phyloP scores from a whole-genome alignment of 1,139 yeast genomes.

The Geotrichum restrictum region DNA sequence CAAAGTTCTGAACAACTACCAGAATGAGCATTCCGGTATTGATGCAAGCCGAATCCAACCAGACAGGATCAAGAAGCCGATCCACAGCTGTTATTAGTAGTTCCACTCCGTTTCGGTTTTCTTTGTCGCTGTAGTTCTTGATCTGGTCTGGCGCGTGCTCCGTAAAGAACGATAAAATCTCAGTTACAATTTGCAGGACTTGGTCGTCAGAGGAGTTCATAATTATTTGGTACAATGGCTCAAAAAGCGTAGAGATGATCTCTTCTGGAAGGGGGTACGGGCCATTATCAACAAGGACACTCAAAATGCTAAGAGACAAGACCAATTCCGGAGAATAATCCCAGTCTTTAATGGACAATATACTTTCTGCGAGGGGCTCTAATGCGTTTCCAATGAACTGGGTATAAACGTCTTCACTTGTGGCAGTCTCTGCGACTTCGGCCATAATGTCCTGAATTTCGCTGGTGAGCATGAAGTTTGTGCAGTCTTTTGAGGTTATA shows the following conservation, averaged over 20 bases:
- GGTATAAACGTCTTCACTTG: constrained; percentile 41
- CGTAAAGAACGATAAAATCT: constrained; percentile 61
- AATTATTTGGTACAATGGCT: constrained; percentile 51
- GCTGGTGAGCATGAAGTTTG: constrained; percentile 60
- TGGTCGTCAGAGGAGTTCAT: constrained; percentile 64
- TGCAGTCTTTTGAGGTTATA: constrained; percentile 67
- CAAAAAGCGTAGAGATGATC: constrained; percentile 50
- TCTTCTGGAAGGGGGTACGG: constrained; percentile 47
- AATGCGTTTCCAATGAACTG: constrained; percentile 50
- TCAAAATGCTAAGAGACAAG: constrained; percentile 64
- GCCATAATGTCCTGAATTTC: constrained; percentile 62
- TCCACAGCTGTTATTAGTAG: constrained; percentile 31
- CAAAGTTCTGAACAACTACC: constrained; percentile 58
- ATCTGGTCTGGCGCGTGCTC: constrained; percentile 49
- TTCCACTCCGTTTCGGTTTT: constrained; percentile 50
- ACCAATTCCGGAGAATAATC: constrained; percentile 50
- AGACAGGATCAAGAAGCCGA: constrained; percentile 58
- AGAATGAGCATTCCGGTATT: constrained; percentile 45
- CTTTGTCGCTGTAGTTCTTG: constrained; percentile 38
- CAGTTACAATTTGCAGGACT: constrained; percentile 72
- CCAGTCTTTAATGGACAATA: constrained; percentile 30
- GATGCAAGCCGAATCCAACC: constrained; percentile 75
- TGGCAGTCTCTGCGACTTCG: constrained; percentile 50
- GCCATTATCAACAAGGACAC: constrained; percentile 51
- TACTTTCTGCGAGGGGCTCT: constrained; percentile 46